These are phyloP conservation scores for Leccinum variicolor DNA, from an alignment of 768 basidiomycete genomes.

Conservation along the genomic window DNA sequence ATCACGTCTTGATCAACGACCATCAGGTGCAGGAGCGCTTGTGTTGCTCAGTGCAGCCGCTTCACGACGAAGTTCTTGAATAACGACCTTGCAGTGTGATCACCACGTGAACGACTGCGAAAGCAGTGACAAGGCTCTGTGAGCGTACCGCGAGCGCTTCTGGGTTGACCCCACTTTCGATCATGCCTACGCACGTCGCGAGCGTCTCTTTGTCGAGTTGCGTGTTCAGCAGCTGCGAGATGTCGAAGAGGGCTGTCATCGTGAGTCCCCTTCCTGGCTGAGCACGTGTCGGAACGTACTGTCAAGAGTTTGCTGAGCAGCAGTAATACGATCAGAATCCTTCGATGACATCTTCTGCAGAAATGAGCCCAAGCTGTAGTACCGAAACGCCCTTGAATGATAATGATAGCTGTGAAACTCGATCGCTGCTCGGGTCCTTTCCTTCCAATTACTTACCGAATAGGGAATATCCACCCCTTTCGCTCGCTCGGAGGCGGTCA, in stretches of 20 bases:
- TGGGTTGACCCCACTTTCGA: constrained; percentile 89
- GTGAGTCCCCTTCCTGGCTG: constrained; percentile 7
- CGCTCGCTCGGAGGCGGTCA: background rate
- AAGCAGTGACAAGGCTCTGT: background rate
- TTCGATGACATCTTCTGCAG: constrained; percentile 35
- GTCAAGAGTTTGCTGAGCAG: constrained; percentile 69
- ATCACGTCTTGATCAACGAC: constrained; percentile 14
- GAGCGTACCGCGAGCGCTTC: constrained; percentile 81
- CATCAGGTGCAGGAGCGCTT: constrained; percentile 17
- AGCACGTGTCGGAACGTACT: constrained; percentile 41
- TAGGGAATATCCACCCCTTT: constrained; percentile 5
- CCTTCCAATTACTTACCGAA: background rate
- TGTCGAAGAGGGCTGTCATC: constrained; percentile 71
- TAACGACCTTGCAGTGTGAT: constrained; percentile 56
- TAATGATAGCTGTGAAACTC: background rate
- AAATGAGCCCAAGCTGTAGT: background rate
- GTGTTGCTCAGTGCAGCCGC: constrained; percentile 40
- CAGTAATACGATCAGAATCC: constrained; percentile 57
- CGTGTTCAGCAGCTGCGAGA: constrained; percentile 86
- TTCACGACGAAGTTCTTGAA: constrained; percentile 80
- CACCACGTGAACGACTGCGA: constrained; percentile 3
- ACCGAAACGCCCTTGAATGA: background rate
- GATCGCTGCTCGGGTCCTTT: background rate
- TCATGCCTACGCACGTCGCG: constrained; percentile 89
- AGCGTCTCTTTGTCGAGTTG: constrained; percentile 87